phyloP scores from a whole-genome alignment of 2,329 filamentous ascomycete species.

The Ceratocystiopsis sp. region DNA sequence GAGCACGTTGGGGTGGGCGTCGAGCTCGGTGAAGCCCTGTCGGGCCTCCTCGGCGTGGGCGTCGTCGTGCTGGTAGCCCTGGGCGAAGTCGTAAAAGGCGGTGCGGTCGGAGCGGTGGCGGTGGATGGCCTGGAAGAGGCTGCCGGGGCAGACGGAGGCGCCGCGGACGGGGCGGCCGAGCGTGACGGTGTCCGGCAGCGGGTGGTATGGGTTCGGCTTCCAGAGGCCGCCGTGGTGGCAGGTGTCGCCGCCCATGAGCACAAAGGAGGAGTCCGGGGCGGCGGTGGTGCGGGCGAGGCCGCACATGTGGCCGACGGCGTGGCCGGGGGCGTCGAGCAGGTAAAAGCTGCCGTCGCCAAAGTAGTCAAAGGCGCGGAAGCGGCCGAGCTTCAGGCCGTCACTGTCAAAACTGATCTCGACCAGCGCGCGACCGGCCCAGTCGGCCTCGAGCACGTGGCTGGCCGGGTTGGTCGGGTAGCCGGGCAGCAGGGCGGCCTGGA shows the following conservation, averaged over 20 bases:
- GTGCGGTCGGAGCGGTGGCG: not conserved
- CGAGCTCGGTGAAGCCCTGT: slow-evolving; percentile 7
- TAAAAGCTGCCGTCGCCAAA: slow-evolving; percentile 13
- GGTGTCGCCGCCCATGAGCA: slow-evolving; percentile 26
- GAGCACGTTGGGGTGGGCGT: slow-evolving; percentile 12
- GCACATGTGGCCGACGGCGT: slow-evolving; percentile 14
- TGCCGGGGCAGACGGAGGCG: not conserved
- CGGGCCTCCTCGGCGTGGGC: not conserved
- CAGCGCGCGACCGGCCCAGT: slow-evolving; percentile 1
- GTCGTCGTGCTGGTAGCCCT: not conserved
- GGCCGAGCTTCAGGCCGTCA: slow-evolving; percentile 13
- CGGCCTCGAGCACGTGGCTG: not conserved
- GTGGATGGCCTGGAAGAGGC: not conserved
- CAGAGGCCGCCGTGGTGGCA: slow-evolving; percentile 23
- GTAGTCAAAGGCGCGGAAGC: slow-evolving; percentile 10
- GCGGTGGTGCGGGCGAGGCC: slow-evolving; percentile 20
- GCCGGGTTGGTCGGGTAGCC: not conserved
- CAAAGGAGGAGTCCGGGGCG: slow-evolving; percentile 17
- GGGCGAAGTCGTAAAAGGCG: not conserved
- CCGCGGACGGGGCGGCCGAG: slow-evolving; percentile 17
- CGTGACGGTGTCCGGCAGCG: slow-evolving; percentile 18
- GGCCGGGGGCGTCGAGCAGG: slow-evolving; percentile 11
- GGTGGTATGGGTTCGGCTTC: slow-evolving; percentile 18
- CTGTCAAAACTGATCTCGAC: slow-evolving; percentile 8
- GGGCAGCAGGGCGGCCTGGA: slow-evolving; percentile 20